Percentiles rank a stretch among this genome's conserved stretches.
phyloP scores from a whole-genome alignment of 352 stramenopile species.

The Pythium periplocum region DNA sequence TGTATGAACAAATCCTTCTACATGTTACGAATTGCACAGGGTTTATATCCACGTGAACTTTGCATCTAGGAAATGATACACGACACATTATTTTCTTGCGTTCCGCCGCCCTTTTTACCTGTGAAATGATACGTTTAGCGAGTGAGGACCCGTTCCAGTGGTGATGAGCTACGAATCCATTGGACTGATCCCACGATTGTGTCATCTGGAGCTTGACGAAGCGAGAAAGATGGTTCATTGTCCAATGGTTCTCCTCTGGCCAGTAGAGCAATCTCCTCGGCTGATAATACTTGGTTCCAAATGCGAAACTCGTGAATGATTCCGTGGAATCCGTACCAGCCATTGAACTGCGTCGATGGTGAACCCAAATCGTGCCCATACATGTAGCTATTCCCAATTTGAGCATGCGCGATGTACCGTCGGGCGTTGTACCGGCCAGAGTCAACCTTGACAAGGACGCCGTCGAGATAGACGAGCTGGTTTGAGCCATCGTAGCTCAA shows the following conservation, averaged over 20 bases:
- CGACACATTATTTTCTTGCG: too few relatives aligned
- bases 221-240: too few relatives aligned
- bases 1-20: too few relatives aligned
- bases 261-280: slow-evolving; percentile 3
- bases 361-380: slow-evolving; percentile 7
- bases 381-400: background rate
- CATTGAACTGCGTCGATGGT: background rate
- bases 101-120: too few relatives aligned
- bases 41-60: too few relatives aligned
- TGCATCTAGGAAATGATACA: too few relatives aligned
- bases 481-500: slow-evolving; percentile 5
- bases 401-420: slow-evolving; percentile 2
- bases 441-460: slow-evolving; percentile 1
- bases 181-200: too few relatives aligned
- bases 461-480: slow-evolving; percentile 11
- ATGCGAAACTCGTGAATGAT: slow-evolving; percentile 10
- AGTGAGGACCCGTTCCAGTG: too few relatives aligned
- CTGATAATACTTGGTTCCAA: slow-evolving; percentile 3
- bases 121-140: too few relatives aligned
- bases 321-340: slow-evolving; percentile 12
- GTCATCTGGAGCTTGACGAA: too few relatives aligned
- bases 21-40: too few relatives aligned
- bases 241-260: background rate
- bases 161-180: too few relatives aligned
- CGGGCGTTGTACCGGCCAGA: slow-evolving; percentile 1